Evolutionary conservation across 140 eudicot genomes (phyloP).

Genomic region (Flaveria floridana): DNA sequence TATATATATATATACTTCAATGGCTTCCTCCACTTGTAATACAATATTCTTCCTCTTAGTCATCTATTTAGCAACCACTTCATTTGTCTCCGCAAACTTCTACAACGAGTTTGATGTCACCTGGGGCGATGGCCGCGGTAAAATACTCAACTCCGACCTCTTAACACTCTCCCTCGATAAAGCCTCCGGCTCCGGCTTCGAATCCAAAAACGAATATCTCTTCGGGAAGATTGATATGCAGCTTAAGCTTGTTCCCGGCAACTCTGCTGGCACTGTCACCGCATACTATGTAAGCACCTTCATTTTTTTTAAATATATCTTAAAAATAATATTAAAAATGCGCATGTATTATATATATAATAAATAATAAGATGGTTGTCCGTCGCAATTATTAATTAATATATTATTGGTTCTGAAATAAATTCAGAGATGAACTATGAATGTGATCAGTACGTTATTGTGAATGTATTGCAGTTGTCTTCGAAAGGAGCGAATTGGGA

Average conservation of each 20-base stretch:
- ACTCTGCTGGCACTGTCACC: constrained; percentile 60
- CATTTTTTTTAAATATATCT: no score
- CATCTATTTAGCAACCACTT: constrained; percentile 10
- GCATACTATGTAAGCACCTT: constrained; percentile 46
- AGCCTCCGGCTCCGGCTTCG: constrained; percentile 58
- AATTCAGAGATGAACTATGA: no score
- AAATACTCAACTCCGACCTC: constrained; percentile 42
- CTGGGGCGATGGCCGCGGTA: constrained; percentile 60
- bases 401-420: no score
- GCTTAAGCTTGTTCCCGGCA: constrained; percentile 58
- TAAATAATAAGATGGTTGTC: no score
- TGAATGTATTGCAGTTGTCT: constrained; percentile 46
- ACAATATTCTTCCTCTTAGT: background rate
- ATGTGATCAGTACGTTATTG: no score
- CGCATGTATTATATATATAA: no score
- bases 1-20: background rate
- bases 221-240: constrained; percentile 56
- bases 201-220: constrained; percentile 49
- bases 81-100: constrained; percentile 28
- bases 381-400: no score
- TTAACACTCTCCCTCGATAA: constrained; percentile 54
- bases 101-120: constrained; percentile 50
- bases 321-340: no score
- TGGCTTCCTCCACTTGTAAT: constrained; percentile 15
- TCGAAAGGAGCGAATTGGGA: constrained; percentile 62